These are phyloP conservation scores for Aureobasidium sp. DNA, from an alignment of 2,329 filamentous ascomycete species.

Conservation along the genomic window DNA sequence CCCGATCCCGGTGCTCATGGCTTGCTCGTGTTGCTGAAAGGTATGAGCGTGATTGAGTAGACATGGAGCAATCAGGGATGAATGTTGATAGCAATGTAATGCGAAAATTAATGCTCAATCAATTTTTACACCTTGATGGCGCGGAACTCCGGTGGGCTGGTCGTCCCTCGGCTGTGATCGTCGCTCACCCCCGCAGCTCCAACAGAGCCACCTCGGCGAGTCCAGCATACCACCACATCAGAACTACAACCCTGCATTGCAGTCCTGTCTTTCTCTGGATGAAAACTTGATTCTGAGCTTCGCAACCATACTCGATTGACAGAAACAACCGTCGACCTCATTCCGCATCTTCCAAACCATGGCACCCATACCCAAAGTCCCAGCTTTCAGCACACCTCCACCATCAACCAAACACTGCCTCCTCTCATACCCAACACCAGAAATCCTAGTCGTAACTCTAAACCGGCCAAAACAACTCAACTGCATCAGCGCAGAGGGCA, in stretches of 20 bases:
- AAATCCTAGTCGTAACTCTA: slow-evolving; percentile 28
- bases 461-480: slow-evolving; percentile 31
- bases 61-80: neutral
- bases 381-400: neutral
- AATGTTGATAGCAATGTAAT: neutral
- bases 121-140: slow-evolving; percentile 1
- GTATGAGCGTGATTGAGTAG: slow-evolving; percentile 21
- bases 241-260: neutral
- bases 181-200: neutral
- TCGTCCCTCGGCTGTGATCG: slow-evolving; percentile 6
- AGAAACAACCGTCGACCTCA: neutral
- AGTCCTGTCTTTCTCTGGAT: neutral
- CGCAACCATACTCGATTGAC: neutral
- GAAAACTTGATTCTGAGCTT: neutral
- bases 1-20: slow-evolving; percentile 33
- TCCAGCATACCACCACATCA: neutral
- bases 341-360: neutral
- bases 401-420: slow-evolving; percentile 22
- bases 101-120: neutral
- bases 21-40: slow-evolving; percentile 30
- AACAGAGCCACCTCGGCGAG: slow-evolving; percentile 5
- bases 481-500: slow-evolving; percentile 29
- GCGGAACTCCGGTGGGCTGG: neutral
- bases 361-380: neutral
- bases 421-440: slow-evolving; percentile 28